Base-by-base conservation (phyloP, 805 yeast genomes). In the Brettanomyces naardenensis region DNA sequence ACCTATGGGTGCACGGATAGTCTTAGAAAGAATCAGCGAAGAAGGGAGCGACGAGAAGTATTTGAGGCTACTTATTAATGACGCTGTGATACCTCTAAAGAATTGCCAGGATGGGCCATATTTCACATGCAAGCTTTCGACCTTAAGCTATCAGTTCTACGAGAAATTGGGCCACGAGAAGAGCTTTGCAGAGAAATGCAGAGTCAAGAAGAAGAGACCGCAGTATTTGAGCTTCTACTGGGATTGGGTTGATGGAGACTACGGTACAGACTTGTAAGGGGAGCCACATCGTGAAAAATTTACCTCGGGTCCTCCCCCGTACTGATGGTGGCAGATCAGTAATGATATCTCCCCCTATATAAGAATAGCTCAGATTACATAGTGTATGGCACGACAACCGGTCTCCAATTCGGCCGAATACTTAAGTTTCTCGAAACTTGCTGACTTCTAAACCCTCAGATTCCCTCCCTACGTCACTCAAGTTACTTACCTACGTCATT, bases 1-100 rank as follows among this genome's bases (percentile, higher is more conserved):
- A 19, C 83, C 82, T 37, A 71, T 71, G 77, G 81, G 78, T 26
- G 78, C 73, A 3, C 62, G 75, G 42, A 47, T 73, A 15, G 59
- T 71, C 23, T 50, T 71, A 19, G 82, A 77, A 56, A 63, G 75
- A 44, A 54, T 71, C 39, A 52, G 51, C 80, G 40, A 37, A 19
- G 38, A 42, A 10, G 28, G 18, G 19, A 18, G 15, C 6, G 42
- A 44, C 6, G 54, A 56, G 4, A 44, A 47, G 14, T 75, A 58
- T 48, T 73, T 74, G 52, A 67, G 80, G 52, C 59, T 63, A 27
- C 54, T 71, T 5, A 45, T 73, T 15, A 74, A 75, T 48, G 79
- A 74, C 43, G 76, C 76, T 2, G 78, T 75, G 19, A 57, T 70
- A 33, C 78, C 80, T 21, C 49, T 71, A 25, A 65, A 65, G 18